Conservation (phyloP, 2,329 filamentous ascomycete genomes). For the Ambrosiella beaveri region DNA sequence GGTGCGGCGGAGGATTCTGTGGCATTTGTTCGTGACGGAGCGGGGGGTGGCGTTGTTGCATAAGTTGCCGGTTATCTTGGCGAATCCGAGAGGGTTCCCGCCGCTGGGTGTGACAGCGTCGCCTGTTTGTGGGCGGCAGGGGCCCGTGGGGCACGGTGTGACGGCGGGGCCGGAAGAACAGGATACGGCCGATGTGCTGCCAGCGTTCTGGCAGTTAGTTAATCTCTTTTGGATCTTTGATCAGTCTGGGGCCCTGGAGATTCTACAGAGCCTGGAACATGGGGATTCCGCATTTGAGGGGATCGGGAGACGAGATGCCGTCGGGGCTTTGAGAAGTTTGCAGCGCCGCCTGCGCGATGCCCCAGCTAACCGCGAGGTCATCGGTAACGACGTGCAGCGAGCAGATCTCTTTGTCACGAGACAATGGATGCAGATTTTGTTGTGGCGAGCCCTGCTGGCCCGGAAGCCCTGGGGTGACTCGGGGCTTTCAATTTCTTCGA, state of each 20-base stretch:
- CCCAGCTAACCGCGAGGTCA: slow-evolving; percentile 18
- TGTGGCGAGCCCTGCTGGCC: slow-evolving; percentile 26
- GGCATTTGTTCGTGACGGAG: slow-evolving; percentile 33
- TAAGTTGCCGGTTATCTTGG: slow-evolving; percentile 29
- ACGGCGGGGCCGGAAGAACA: slow-evolving; percentile 14
- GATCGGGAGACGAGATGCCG: slow-evolving; percentile 14
- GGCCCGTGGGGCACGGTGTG: neutral
- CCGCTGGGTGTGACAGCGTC: slow-evolving; percentile 16
- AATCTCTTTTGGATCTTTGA: slow-evolving; percentile 34
- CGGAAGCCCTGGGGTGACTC: slow-evolving; percentile 18
- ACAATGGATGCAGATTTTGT: slow-evolving; percentile 33
- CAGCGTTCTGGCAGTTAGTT: slow-evolving; percentile 31
- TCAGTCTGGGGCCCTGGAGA: slow-evolving; percentile 30
- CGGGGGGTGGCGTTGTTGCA: slow-evolving; percentile 32
- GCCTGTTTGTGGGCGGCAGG: neutral
- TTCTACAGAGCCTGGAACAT: slow-evolving; percentile 20
- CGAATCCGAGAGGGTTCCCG: slow-evolving; percentile 22
- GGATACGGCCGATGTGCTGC: slow-evolving; percentile 25
- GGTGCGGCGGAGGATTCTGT: slow-evolving; percentile 28
- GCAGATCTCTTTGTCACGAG: slow-evolving; percentile 32
- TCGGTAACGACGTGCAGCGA: slow-evolving; percentile 29
- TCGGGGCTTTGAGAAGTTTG: slow-evolving; percentile 23
- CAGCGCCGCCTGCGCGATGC: slow-evolving; percentile 27
- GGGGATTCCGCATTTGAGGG: slow-evolving; percentile 13
- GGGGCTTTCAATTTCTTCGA: slow-evolving; percentile 5